These are phyloP conservation scores for Syncephalastrum sp. DNA, from an alignment of 371 early-diverging fungal species.

Conservation along the genomic window DNA sequence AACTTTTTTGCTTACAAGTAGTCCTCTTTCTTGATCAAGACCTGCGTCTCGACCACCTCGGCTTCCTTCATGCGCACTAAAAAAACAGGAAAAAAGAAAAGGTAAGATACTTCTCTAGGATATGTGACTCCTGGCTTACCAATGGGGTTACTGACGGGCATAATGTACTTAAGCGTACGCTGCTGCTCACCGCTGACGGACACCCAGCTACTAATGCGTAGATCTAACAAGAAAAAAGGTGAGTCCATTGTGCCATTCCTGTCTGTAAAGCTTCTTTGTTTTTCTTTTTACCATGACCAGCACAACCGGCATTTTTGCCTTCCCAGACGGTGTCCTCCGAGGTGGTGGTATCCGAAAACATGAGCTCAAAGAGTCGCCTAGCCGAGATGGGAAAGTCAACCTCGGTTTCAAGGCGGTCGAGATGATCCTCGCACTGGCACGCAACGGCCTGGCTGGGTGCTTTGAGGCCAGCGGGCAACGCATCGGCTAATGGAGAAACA, in stretches of 20 bases:
- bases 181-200: neutral
- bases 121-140: conserved; percentile 11
- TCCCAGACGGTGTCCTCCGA: conserved; percentile 52
- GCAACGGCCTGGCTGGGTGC: conserved; percentile 43
- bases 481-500: conserved; percentile 17
- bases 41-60: conserved; percentile 57
- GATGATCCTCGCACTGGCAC: conserved; percentile 72
- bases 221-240: neutral
- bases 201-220: neutral
- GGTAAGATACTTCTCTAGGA: too few relatives aligned
- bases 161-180: conserved; percentile 32
- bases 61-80: conserved; percentile 57
- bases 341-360: conserved; percentile 48
- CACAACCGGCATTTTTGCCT: conserved; percentile 44
- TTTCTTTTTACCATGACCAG: conserved; percentile 49
- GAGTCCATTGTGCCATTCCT: neutral
- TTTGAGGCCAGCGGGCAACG: conserved; percentile 32
- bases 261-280: neutral
- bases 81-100: neutral
- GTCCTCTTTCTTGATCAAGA: conserved; percentile 52
- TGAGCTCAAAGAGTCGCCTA: conserved; percentile 56
- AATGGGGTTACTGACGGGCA: conserved; percentile 50
- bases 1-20: conserved; percentile 32
- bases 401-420: conserved; percentile 62
- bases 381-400: conserved; percentile 59